Conservation (phyloP, 768 basidiomycete genomes). For the Dacryopinax spathularia region DNA sequence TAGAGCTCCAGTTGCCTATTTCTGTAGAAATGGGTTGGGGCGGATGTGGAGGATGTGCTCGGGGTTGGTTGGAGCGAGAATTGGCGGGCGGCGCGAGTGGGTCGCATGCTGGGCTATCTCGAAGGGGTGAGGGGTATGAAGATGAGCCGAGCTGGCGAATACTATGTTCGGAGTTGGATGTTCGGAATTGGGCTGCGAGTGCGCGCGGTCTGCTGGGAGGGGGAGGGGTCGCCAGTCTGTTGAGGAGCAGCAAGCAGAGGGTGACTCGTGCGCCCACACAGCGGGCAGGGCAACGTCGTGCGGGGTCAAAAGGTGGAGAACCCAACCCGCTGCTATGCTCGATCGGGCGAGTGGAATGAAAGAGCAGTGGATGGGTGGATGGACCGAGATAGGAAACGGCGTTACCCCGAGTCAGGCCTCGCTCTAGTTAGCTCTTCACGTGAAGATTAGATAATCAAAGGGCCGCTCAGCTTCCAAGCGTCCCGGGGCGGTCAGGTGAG, state of each 20-base stretch:
- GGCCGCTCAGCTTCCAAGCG: no score
- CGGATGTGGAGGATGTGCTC: not conserved
- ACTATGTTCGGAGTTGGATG: no score
- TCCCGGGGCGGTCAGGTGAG: no score
- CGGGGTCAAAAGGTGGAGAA: not conserved
- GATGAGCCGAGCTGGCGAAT: not conserved
- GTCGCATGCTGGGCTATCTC: not conserved
- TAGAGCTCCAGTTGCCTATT: constrained; percentile 70
- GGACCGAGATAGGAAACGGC: not conserved
- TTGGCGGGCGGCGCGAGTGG: not conserved
- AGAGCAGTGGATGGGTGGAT: no score
- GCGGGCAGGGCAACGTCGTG: not conserved
- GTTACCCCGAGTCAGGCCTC: not conserved
- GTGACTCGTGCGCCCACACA: not conserved
- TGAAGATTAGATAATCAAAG: not conserved
- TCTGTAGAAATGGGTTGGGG: constrained; percentile 44
- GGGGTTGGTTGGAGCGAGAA: not conserved
- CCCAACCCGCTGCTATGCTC: not conserved
- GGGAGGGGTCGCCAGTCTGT: not conserved
- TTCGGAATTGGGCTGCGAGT: no score
- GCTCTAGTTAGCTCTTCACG: constrained; percentile 1
- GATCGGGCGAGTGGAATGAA: not conserved
- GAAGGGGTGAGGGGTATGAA: no score
- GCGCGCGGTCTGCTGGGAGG: no score
- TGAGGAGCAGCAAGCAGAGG: not conserved